These are phyloP conservation scores for Colletotrichum somersetense DNA, from an alignment of 2,329 filamentous ascomycete species.

Conservation along the genomic window DNA sequence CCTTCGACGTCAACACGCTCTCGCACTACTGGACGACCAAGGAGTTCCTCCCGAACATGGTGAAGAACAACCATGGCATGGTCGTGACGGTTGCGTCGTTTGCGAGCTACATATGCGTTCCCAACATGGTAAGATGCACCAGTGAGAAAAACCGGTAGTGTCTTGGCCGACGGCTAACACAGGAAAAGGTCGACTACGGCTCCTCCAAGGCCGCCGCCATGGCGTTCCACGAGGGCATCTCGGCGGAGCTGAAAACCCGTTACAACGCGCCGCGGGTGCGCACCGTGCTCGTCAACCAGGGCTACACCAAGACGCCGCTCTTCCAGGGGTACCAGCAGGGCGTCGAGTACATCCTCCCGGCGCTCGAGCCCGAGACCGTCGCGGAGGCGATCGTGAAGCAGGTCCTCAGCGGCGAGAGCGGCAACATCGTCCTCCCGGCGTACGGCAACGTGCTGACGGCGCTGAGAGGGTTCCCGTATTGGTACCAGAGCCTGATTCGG, in stretches of 20 bases:
- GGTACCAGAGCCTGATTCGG: constrained; percentile 69
- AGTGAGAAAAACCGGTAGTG: accelerated
- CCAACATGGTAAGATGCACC: constrained; percentile 60
- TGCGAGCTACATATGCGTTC: constrained; percentile 70
- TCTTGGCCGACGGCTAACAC: constrained; percentile 42
- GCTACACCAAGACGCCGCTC: constrained; percentile 71
- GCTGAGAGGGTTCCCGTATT: constrained; percentile 69
- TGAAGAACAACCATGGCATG: constrained; percentile 76
- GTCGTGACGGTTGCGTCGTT: constrained; percentile 77
- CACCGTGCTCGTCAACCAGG: constrained; percentile 75
- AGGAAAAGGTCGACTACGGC: constrained; percentile 68
- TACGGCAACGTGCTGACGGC: constrained; percentile 56
- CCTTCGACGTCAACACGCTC: constrained; percentile 79
- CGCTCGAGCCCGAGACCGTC: constrained; percentile 72
- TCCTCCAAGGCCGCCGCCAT: constrained; percentile 75
- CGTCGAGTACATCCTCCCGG: constrained; percentile 63
- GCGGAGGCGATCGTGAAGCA: constrained; percentile 73
- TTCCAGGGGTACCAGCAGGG: constrained; percentile 68
- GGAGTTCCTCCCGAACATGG: constrained; percentile 76
- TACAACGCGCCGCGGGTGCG: constrained; percentile 75
- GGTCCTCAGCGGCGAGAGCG: constrained; percentile 68
- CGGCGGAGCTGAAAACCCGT: constrained; percentile 67
- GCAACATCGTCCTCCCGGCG: constrained; percentile 67
- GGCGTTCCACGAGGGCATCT: constrained; percentile 76
- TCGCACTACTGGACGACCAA: constrained; percentile 75